These are phyloP conservation scores for Moesziomyces parantarcticus DNA, from an alignment of 1,284 basidiomycete genomes.

Conservation along the genomic window DNA sequence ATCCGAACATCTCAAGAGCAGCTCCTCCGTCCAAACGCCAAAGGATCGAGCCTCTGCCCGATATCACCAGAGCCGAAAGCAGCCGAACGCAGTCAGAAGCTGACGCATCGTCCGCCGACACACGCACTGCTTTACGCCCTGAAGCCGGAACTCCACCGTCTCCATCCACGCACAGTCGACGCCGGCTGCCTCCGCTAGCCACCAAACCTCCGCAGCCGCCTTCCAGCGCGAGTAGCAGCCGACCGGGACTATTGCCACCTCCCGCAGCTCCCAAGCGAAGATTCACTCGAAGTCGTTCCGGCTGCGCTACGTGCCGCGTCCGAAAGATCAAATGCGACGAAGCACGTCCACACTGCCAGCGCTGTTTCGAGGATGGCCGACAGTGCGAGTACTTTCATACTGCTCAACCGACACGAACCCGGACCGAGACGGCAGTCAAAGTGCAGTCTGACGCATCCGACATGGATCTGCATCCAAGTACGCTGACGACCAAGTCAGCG, in stretches of 20 bases:
- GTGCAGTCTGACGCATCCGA: not conserved
- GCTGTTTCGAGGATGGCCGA: slow-evolving; percentile 13
- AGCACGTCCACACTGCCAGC: slow-evolving; percentile 9
- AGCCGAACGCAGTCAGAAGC: not conserved
- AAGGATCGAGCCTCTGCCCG: not conserved
- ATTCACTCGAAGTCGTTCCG: slow-evolving; percentile 13
- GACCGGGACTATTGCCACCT: not conserved
- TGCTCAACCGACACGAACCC: not conserved
- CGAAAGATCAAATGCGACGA: slow-evolving; percentile 38
- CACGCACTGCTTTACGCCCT: not conserved
- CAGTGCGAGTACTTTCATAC: slow-evolving; percentile 5
- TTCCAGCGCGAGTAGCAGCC: not conserved
- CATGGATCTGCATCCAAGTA: not conserved
- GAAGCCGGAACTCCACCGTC: not conserved
- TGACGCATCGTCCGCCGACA: not conserved
- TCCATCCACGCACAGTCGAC: not conserved
- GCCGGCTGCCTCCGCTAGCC: not conserved
- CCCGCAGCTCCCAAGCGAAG: slow-evolving; percentile 1
- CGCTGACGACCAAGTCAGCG: not conserved
- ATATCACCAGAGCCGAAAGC: not conserved
- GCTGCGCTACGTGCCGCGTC: slow-evolving; percentile 14
- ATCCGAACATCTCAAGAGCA: not conserved
- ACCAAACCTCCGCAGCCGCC: not conserved
- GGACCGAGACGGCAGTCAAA: not conserved
- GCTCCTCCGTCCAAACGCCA: not conserved